phyloP scores from a whole-genome alignment of 495 filamentous ascomycete species.

The Durotheca rogersii region DNA sequence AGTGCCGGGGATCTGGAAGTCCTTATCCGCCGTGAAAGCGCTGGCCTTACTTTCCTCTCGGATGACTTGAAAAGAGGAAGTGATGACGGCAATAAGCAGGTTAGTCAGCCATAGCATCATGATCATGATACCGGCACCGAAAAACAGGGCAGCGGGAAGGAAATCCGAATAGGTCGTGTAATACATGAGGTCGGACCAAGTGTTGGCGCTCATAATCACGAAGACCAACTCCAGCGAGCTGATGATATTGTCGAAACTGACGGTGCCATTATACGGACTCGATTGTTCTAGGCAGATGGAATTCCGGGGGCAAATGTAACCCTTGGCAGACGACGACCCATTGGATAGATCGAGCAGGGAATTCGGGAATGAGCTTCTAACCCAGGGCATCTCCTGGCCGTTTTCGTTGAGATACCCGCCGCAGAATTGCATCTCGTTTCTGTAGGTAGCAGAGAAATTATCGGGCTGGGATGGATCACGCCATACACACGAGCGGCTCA shows the following conservation, averaged over 20 bases:
- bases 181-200: constrained; percentile 92
- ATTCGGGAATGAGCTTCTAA: constrained; percentile 38
- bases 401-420: constrained; percentile 71
- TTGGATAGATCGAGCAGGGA: constrained; percentile 39
- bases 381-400: constrained; percentile 63
- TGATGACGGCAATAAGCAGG: constrained; percentile 96
- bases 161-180: constrained; percentile 90
- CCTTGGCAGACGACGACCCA: constrained; percentile 63
- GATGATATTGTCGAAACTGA: constrained; percentile 93
- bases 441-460: constrained; percentile 47
- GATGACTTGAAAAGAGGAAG: constrained; percentile 97
- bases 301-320: constrained; percentile 82
- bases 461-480: constrained; percentile 57
- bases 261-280: constrained; percentile 82
- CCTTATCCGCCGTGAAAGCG: constrained; percentile 80
- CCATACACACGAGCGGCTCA: constrained; percentile 88
- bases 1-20: constrained; percentile 42
- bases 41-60: constrained; percentile 92
- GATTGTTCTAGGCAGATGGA: constrained; percentile 77
- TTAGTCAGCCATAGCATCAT: constrained; percentile 97
- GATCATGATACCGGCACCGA: constrained; percentile 83
- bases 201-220: constrained; percentile 97
- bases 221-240: constrained; percentile 95
- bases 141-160: constrained; percentile 79
- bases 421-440: constrained; percentile 71